phyloP scores from a whole-genome alignment of 2,329 filamentous ascomycete species.

The Fusarium ramigenum region DNA sequence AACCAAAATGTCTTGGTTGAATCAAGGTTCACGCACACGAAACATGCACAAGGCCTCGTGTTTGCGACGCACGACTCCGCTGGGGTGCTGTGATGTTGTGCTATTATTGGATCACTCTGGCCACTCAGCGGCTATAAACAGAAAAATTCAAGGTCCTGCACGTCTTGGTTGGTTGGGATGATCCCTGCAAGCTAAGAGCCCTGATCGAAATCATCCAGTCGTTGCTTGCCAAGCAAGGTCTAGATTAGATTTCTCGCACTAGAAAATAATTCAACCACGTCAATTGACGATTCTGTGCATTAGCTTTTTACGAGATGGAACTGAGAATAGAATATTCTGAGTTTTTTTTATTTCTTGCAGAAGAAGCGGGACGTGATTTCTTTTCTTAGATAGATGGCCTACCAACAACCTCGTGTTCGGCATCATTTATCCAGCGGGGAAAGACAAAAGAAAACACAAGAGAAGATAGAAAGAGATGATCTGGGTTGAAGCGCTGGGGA shows the following conservation, averaged over 20 bases:
- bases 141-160: background rate
- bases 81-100: slow-evolving; percentile 17
- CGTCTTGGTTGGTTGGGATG: slow-evolving; percentile 5
- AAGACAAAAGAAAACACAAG: background rate
- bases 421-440: background rate
- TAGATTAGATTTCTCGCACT: background rate
- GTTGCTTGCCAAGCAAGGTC: background rate
- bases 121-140: slow-evolving; percentile 30
- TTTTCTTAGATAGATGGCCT: slow-evolving; percentile 11
- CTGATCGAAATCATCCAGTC: slow-evolving; percentile 7
- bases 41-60: slow-evolving; percentile 21
- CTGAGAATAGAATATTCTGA: slow-evolving; percentile 3
- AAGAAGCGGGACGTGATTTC: slow-evolving; percentile 13
- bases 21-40: slow-evolving; percentile 11
- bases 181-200: slow-evolving; percentile 9
- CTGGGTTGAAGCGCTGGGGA: background rate
- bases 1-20: slow-evolving; percentile 5
- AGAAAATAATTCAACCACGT: slow-evolving; percentile 16
- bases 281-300: slow-evolving; percentile 12
- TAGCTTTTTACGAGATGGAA: slow-evolving; percentile 15
- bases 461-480: too few species aligned
- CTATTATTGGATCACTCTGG: slow-evolving; percentile 21
- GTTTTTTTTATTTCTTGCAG: background rate
- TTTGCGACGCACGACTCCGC: slow-evolving; percentile 17
- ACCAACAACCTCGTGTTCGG: background rate